Evolutionary conservation across 192 early-diverging fungal genomes (phyloP).

Genomic region (Piromyces sp.): DNA sequence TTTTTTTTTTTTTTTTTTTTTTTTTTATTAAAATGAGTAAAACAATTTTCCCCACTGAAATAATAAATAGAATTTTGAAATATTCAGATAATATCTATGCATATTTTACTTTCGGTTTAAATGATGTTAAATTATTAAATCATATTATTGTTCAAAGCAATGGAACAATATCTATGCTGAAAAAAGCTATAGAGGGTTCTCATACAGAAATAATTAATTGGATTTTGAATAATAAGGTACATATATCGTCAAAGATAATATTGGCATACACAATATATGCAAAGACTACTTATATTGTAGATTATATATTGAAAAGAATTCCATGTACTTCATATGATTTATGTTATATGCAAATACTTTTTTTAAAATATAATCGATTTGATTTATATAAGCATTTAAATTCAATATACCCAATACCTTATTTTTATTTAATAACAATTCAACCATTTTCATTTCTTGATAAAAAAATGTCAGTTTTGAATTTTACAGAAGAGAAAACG

Average conservation of each 20-base stretch:
- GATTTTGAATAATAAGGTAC: neutral
- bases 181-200: neutral
- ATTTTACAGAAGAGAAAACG: neutral
- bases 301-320: neutral
- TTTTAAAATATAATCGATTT: neutral
- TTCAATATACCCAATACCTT: neutral
- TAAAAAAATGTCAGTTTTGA: neutral
- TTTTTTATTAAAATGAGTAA: neutral
- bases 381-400: neutral
- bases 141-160: neutral
- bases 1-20: neutral
- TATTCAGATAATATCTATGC: neutral
- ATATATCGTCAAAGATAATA: neutral
- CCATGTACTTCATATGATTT: neutral
- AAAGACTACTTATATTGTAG: neutral
- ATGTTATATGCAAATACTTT: neutral
- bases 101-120: neutral
- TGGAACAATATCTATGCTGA: neutral
- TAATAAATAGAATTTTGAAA: neutral
- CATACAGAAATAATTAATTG: neutral
- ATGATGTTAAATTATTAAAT: neutral
- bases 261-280: neutral
- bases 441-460: neutral
- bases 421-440: neutral
- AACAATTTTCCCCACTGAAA: neutral